These are phyloP conservation scores for Tubosaeta brunneosetosa DNA, from an alignment of 768 basidiomycete genomes.

Conservation along the genomic window DNA sequence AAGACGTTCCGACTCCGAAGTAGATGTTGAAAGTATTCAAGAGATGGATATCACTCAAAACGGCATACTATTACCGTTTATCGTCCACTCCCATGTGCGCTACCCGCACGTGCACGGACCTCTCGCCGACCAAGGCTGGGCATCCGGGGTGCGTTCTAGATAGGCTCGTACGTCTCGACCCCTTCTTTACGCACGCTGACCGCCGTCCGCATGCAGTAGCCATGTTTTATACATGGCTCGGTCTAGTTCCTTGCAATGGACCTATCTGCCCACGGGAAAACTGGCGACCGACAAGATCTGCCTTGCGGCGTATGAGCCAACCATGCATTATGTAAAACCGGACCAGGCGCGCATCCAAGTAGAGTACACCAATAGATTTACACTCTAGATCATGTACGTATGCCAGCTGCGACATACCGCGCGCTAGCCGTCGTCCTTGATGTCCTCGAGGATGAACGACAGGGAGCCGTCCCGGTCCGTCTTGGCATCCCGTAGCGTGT, in stretches of 20 bases:
- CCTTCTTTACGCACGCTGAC: neutral
- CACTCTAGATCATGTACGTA: too few species aligned
- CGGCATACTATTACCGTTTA: too few species aligned
- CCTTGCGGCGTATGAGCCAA: conserved; percentile 21
- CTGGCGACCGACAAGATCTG: conserved; percentile 19
- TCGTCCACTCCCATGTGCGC: too few species aligned
- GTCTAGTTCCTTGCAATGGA: too few species aligned
- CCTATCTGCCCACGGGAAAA: conserved; percentile 6
- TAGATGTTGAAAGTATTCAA: too few species aligned
- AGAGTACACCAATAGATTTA: neutral
- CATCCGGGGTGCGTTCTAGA: conserved; percentile 21
- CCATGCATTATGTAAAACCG: conserved; percentile 17
- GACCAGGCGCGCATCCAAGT: neutral
- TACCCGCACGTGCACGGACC: conserved; percentile 21
- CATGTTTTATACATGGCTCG: conserved; percentile 38
- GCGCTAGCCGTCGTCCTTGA: conserved; percentile 4
- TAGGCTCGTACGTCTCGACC: conserved; percentile 14
- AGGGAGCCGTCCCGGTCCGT: neutral
- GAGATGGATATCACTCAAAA: too few species aligned
- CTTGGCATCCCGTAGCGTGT: conserved; percentile 9
- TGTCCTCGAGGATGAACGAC: conserved; percentile 9
- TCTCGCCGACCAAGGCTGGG: conserved; percentile 24
- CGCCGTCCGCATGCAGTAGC: conserved; percentile 31
- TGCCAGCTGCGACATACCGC: too few species aligned
- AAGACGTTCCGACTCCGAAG: too few species aligned